Conservation (phyloP, 2,329 filamentous ascomycete species). For the Capronia epimyces region DNA sequence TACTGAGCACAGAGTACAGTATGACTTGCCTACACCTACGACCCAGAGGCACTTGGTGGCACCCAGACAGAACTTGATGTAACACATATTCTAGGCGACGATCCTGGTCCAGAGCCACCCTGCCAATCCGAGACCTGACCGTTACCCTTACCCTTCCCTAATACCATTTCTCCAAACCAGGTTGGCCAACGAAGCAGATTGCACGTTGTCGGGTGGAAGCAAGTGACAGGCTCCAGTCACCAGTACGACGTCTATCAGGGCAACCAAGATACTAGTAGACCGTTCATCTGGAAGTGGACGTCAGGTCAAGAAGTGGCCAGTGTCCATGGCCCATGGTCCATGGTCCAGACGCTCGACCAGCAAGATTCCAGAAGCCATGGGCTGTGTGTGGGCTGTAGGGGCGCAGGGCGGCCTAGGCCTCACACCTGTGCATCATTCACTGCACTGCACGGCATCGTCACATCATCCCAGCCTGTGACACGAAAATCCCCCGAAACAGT, state of each 20-base stretch:
- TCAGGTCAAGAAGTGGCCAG: neutral
- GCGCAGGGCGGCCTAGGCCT: neutral
- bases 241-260: neutral
- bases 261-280: neutral
- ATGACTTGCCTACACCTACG: no score
- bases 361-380: neutral
- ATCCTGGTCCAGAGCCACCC: no score
- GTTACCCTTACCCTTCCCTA: no score
- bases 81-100: no score
- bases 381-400: neutral
- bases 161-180: neutral
- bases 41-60: no score
- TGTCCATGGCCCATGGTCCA: neutral
- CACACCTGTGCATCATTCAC: neutral
- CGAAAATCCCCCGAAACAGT: conserved; percentile 5
- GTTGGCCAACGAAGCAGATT: neutral
- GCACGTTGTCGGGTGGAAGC: neutral
- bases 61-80: no score
- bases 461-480: conserved; percentile 6
- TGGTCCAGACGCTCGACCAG: neutral
- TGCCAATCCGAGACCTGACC: neutral
- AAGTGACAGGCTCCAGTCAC: neutral
- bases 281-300: neutral
- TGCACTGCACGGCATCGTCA: neutral
- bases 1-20: no score